Percentiles rank a stretch among this genome's conserved stretches.
Evolutionary conservation across 2,329 filamentous ascomycete genomes (phyloP).

Genomic region (Ophiostoma sp.): DNA sequence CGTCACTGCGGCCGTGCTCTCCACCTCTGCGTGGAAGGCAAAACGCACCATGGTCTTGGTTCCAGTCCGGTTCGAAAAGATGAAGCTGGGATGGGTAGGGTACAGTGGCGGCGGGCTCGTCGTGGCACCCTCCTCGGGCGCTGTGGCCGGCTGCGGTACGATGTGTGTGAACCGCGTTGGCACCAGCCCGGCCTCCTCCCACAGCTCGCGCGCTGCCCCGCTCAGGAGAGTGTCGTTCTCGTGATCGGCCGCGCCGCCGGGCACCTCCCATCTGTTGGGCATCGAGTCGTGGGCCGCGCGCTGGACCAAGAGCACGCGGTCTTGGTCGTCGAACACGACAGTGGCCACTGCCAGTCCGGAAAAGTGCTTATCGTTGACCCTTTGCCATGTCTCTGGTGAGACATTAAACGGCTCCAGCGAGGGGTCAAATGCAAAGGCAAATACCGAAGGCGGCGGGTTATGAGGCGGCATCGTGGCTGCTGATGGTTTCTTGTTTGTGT

Average conservation of each 20-base stretch:
- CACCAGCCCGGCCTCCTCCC: constrained; percentile 40
- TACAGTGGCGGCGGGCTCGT: background rate
- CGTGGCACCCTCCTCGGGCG: background rate
- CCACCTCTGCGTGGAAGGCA: constrained; percentile 31
- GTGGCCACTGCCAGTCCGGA: constrained; percentile 30
- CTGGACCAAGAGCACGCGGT: constrained; percentile 38
- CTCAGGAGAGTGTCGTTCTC: constrained; percentile 37
- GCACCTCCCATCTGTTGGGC: constrained; percentile 40
- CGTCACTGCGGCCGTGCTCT: constrained; percentile 18
- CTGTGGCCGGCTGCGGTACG: constrained; percentile 22
- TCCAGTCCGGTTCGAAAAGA: constrained; percentile 31
- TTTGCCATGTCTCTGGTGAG: constrained; percentile 28
- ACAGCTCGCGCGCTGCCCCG: constrained; percentile 38
- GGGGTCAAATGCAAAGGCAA: constrained; percentile 29
- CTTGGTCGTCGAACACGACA: constrained; percentile 31
- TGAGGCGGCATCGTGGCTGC: constrained; percentile 19
- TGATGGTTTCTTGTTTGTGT: background rate
- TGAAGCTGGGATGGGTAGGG: constrained; percentile 21
- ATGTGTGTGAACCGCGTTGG: constrained; percentile 30
- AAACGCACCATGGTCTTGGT: constrained; percentile 29
- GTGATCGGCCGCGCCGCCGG: constrained; percentile 39
- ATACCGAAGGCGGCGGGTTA: constrained; percentile 22
- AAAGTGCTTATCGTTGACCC: constrained; percentile 25
- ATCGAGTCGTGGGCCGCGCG: constrained; percentile 38
- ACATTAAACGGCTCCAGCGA: constrained; percentile 28